Percentiles rank a stretch among this genome's conserved stretches.
phyloP scores from a whole-genome alignment of 2,329 filamentous ascomycete species.

The Aspergillus ustus region DNA sequence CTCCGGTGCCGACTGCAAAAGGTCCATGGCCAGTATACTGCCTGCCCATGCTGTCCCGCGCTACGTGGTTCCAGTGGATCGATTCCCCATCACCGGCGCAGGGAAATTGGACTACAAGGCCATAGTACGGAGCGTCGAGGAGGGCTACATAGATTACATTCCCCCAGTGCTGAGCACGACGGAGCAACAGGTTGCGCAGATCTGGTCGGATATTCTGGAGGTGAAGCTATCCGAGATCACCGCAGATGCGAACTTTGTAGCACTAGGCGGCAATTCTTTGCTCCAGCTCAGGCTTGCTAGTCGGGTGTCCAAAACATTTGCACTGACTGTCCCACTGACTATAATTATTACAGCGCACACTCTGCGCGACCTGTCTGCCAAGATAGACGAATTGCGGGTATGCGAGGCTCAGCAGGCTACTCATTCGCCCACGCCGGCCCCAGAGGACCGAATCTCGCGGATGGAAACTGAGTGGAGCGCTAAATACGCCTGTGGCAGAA shows the following conservation, averaged over 20 bases:
- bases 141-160: no score
- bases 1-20: background rate
- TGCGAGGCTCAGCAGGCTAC: no score
- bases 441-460: no score
- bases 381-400: no score
- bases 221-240: background rate
- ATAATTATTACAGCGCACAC: background rate
- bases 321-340: background rate
- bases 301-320: background rate
- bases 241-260: conserved; percentile 15
- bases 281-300: conserved; percentile 21
- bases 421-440: no score
- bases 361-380: no score
- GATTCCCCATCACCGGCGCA: conserved; percentile 10
- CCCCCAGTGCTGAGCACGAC: background rate
- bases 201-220: conserved; percentile 12
- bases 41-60: conserved; percentile 13
- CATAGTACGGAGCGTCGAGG: no score
- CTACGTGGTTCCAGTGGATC: conserved; percentile 10
- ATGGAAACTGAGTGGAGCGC: background rate
- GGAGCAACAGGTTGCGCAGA: conserved; percentile 3
- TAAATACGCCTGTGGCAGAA: background rate
- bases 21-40: background rate
- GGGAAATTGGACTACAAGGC: conserved; percentile 17
- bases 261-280: conserved; percentile 24